Base-by-base conservation (phyloP, 2,329 filamentous ascomycete genomes). In the Sarocladium brachiariae region DNA sequence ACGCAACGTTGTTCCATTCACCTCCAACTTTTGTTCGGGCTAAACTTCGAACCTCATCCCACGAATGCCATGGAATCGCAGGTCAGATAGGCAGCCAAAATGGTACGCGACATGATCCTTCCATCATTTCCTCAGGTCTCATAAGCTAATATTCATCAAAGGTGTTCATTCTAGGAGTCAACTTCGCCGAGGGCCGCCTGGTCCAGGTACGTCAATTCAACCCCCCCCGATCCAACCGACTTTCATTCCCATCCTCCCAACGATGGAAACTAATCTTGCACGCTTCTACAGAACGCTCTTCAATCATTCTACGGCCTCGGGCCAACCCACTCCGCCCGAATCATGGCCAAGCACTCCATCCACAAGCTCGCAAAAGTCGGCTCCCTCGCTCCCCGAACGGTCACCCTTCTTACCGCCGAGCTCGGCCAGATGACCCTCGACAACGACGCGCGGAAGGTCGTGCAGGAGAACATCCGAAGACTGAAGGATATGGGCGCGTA, bases 401-500 rank as follows among this genome's bases (percentile, higher is more conserved):
- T 96, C 58, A 84, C 89, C 49, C 85, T 87, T 50, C 75, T 99
- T 54, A 93, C 87, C 19, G 86, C 86, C 48, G 89, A 95, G 62
- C 75, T 99, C 35, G 88, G 89, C 14, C 84, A 83, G 50, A 91
- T 99, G 89, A 95, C 87, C 53, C 89, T 97, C 61, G 93, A 96
- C 68, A 95, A 87, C 67, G 91, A 97, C 61, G 76, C 95, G 56
- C 76, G 83, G 61, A 80, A 86, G 63, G 73, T 88, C 53, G 71
- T 96, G 33, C 78, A 85, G 61, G 89, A 96, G 47, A 93, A 97
- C 63, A 95, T 99, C 59, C 77, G 77, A 64, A 76, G 92, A 53
- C 63, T 99, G 67, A 88, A 87, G 65, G 91, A 96, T 61, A 96
- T 96, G 74, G 91, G 91, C 47, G 84, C 86, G 3, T 95, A 95